Evolutionary conservation across 306 rosid species (phyloP).

Genomic region (Morella rubra): DNA sequence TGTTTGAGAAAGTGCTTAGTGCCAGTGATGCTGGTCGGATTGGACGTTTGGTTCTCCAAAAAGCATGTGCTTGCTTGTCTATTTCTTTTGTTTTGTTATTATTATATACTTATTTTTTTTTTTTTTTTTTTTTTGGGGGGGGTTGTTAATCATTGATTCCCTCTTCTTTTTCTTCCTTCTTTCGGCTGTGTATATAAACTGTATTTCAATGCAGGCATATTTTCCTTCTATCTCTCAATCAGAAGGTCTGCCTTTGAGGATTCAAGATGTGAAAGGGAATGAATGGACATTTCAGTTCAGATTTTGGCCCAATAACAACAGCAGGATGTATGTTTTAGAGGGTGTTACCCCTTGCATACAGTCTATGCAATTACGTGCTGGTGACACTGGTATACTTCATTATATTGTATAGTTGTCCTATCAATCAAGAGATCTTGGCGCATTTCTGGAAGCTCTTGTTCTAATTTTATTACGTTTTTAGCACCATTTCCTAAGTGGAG

Average conservation of each 20-base stretch:
- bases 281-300: constrained; percentile 99
- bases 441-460: too few relatives aligned
- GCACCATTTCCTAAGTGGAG: too few relatives aligned
- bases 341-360: constrained; percentile 99
- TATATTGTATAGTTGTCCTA: background rate
- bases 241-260: constrained; percentile 86
- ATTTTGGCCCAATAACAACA: constrained; percentile 99
- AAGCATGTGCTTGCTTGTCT: constrained; percentile 69
- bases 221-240: constrained; percentile 89
- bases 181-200: constrained; percentile 16
- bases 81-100: constrained; percentile 8
- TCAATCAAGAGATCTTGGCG: too few relatives aligned
- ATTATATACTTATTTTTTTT: background rate
- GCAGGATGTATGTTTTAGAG: constrained; percentile 98
- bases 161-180: constrained; percentile 12
- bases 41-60: constrained; percentile 98
- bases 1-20: constrained; percentile 94
- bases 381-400: constrained; percentile 84
- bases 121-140: background rate
- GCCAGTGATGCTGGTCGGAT: constrained; percentile 99
- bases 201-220: constrained; percentile 69
- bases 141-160: background rate
- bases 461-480: background rate
- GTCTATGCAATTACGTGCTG: constrained; percentile 83
- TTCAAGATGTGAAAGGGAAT: constrained; percentile 93